These are phyloP conservation scores for Cutaneotrichosporon sp. DNA, from an alignment of 1,284 basidiomycete species.

Conservation along the genomic window DNA sequence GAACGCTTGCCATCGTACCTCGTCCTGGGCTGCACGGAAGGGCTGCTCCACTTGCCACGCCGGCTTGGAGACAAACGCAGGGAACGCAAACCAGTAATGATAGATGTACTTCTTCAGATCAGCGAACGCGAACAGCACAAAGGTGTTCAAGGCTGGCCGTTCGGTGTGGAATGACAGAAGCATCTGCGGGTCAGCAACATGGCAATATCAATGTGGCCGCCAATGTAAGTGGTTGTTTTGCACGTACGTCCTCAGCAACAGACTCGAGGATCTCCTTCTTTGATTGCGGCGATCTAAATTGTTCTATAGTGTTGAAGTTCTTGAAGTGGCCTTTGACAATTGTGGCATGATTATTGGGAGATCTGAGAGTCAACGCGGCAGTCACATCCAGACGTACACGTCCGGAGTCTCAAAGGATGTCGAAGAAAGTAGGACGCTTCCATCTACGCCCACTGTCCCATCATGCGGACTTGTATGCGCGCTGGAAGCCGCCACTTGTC, in stretches of 20 bases:
- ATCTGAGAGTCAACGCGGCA: background rate
- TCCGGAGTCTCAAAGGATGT: slow-evolving; percentile 30
- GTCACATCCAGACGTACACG: background rate
- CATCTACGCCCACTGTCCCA: slow-evolving; percentile 31
- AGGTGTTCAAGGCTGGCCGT: slow-evolving; percentile 58
- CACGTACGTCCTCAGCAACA: slow-evolving; percentile 57
- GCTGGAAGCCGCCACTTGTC: slow-evolving; percentile 60
- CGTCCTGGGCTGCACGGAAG: slow-evolving; percentile 10
- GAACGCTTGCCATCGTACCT: slow-evolving; percentile 11
- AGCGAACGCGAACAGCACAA: slow-evolving; percentile 86
- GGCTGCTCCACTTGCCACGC: slow-evolving; percentile 66
- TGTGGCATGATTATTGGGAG: slow-evolving; percentile 44
- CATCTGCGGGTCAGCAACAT: slow-evolving; percentile 26
- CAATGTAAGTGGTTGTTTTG: no score
- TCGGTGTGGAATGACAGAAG: slow-evolving; percentile 28
- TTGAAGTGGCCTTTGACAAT: slow-evolving; percentile 64
- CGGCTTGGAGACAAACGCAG: slow-evolving; percentile 79
- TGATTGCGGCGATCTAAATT: slow-evolving; percentile 76
- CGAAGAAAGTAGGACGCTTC: slow-evolving; percentile 22
- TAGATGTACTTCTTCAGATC: slow-evolving; percentile 98
- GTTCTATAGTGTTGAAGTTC: slow-evolving; percentile 94
- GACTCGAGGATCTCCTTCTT: slow-evolving; percentile 77
- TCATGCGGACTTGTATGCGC: background rate
- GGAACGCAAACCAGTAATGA: slow-evolving; percentile 97
- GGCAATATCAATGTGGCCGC: no score